phyloP scores from a whole-genome alignment of 805 yeast species.

The Ogataea naganishii region DNA sequence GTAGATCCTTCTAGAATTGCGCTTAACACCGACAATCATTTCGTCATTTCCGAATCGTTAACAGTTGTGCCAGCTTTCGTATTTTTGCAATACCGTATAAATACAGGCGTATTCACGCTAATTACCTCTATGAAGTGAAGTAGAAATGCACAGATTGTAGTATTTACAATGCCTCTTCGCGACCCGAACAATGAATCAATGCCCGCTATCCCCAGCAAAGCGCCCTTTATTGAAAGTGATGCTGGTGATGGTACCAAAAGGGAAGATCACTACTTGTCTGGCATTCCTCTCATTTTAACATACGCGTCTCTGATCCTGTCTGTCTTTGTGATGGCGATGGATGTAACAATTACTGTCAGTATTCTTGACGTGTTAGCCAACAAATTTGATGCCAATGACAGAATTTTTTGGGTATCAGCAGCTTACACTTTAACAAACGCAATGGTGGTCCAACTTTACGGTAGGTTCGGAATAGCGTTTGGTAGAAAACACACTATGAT shows the following conservation, averaged over 20 bases:
- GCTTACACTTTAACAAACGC: slow-evolving; percentile 50
- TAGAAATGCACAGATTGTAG: no score
- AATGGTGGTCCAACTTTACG: slow-evolving; percentile 47
- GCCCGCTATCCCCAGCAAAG: no score
- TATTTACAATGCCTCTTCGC: no score
- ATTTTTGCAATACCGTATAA: no score
- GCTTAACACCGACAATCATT: no score
- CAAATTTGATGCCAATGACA: slow-evolving; percentile 38
- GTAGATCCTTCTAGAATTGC: no score
- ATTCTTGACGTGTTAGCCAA: slow-evolving; percentile 40
- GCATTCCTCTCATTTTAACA: slow-evolving; percentile 8
- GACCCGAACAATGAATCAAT: no score
- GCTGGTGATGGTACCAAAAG: slow-evolving; percentile 25
- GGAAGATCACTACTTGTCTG: slow-evolving; percentile 14
- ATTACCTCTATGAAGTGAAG: no score
- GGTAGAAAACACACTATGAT: slow-evolving; percentile 47
- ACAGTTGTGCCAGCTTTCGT: no score
- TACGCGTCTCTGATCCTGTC: slow-evolving; percentile 6
- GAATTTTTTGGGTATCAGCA: slow-evolving; percentile 51
- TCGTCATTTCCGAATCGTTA: no score
- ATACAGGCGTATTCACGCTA: no score
- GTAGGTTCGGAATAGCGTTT: slow-evolving; percentile 43
- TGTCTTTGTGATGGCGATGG: slow-evolving; percentile 33
- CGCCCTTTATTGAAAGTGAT: no score
- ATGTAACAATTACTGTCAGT: slow-evolving; percentile 51